A percentile compares a stretch with the other conserved stretches of the same genome.
Conservation (phyloP, 345 rosid species). For the Geranium rotundifolium region DNA sequence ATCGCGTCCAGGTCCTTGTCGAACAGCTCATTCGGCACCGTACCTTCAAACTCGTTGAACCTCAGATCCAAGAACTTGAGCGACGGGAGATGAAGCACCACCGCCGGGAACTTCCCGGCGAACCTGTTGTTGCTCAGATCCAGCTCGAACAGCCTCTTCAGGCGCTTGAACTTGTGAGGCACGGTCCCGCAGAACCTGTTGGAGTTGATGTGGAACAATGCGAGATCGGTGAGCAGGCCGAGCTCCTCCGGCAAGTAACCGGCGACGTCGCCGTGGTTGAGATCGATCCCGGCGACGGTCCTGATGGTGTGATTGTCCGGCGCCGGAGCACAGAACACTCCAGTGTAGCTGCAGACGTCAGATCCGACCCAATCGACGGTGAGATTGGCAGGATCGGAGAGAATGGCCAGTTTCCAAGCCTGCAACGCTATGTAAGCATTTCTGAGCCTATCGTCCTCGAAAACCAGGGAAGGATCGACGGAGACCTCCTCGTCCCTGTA, state of each 20-base stretch:
- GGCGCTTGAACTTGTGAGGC: constrained; percentile 40
- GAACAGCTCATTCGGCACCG: constrained; percentile 60
- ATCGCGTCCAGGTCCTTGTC: constrained; percentile 64
- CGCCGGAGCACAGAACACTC: constrained; percentile 55
- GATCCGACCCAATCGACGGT: constrained; percentile 66
- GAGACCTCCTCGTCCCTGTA: constrained; percentile 64
- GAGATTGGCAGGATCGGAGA: constrained; percentile 61
- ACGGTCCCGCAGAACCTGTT: constrained; percentile 75
- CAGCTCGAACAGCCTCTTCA: constrained; percentile 59
- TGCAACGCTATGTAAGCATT: constrained; percentile 72
- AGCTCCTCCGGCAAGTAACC: constrained; percentile 78
- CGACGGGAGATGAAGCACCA: constrained; percentile 45
- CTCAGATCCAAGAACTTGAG: constrained; percentile 74
- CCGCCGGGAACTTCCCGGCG: constrained; percentile 67
- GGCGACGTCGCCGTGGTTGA: constrained; percentile 81
- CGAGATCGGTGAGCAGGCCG: constrained; percentile 66
- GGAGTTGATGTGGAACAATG: constrained; percentile 75
- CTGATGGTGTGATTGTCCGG: constrained; percentile 43
- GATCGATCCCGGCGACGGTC: constrained; percentile 84
- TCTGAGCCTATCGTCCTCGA: constrained; percentile 47
- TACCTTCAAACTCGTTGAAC: constrained; percentile 79
- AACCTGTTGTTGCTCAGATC: constrained; percentile 90
- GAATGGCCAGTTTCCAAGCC: constrained; percentile 79
- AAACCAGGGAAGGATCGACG: constrained; percentile 58
- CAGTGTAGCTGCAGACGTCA: constrained; percentile 47